Base-by-base conservation (phyloP, 768 basidiomycete genomes). In the Pleurotus tuber-regium region DNA sequence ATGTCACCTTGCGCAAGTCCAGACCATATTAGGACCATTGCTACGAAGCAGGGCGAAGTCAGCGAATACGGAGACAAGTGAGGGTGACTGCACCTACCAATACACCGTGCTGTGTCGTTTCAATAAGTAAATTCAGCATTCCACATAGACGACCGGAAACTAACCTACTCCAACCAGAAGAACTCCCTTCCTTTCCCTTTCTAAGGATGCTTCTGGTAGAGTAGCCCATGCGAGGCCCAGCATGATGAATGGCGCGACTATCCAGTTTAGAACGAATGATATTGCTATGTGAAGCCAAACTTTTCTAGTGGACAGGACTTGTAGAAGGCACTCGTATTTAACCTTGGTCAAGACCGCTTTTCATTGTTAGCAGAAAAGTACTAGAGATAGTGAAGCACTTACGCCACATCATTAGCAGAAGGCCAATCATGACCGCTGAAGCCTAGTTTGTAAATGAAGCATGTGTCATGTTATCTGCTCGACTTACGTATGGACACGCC, bases 401-500 rank as follows among this genome's bases (percentile, higher is more conserved):
- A 48, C 46, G 91, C 87, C 88, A 91, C 87, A 92, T 92, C 77
- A 93, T 93, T 46, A 92, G 70, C 14, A 92, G 79, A 30, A 93
- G 78, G 1, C 90, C 92, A 35, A 92, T 73, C 12, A 85, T 85
- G 40, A 92, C 89, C 1, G 89, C 90, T 92, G 54, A 18, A 28
- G 21, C 10, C 30, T 12, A 11, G 18, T 8, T n/a, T 30, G 11
- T 14, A 23, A 19, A 21, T 21, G 23, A 25, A 42, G 23, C 16
- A n/a, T 29, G 11, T 28, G 16, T n/a, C 9, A 10, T 47, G 16
- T 24, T 8, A 19, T 23, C 42, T 26, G 21, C 3, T 11, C 10
- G 4, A 78, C 88, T 69, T 64, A 92, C 90, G 89, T 39, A 87
- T 76, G 11, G 90, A 92, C 33, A 91, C 88, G 18, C 82, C 79